Evolutionary conservation across 768 basidiomycete species (phyloP), one percentile per base, ranked within the genome.

Genomic region (Boletus pseudopeckii): DNA sequence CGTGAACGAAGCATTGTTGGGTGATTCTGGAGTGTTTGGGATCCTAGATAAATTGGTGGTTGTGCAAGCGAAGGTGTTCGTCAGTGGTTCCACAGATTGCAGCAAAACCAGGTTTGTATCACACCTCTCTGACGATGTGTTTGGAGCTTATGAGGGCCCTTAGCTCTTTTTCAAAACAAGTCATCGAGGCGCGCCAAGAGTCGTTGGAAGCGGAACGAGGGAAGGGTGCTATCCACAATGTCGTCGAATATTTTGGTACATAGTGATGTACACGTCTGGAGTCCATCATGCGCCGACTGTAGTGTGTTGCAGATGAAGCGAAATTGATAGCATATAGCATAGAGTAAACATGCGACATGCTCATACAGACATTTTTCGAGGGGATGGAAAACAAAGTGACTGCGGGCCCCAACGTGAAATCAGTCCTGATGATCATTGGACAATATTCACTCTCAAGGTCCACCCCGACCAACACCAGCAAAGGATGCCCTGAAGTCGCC

Each of bases 401-500:
- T 33, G 39, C 20, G 14, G 7, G n/a, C 37, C 17, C 40, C 28
- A 33, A 9, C 5, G 26, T 42, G 30, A 40, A 28, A 48, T 55
- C 55, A 15, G 37, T 22, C 30, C 22, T 28, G 43, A 41, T 22
- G 36, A 46, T 24, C 7, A 47, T 2, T 15, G 34, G 33, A 48
- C 44, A 43, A 18, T 14, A 9, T 51, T 60, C 67, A 86, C 74
- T 85, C 85, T 72, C 88, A 79, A 57, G 92, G 87, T 51, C 79
- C 86, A 74, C 93, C 93, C 65, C 93, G 84, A 52, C 93, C 93
- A 63, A 94, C 88, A 72, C 90, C 90, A 66, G 84, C 80, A 70
- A 90, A 97, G 67, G 86, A 81, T 61, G 96, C 94, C 74, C 87
- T 80, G 82, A 82, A 98, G 71, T 94, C 90, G 54, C 84, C 88